Base-by-base conservation (phyloP, 1,284 basidiomycete species). In the Heliocybe sulcata region DNA sequence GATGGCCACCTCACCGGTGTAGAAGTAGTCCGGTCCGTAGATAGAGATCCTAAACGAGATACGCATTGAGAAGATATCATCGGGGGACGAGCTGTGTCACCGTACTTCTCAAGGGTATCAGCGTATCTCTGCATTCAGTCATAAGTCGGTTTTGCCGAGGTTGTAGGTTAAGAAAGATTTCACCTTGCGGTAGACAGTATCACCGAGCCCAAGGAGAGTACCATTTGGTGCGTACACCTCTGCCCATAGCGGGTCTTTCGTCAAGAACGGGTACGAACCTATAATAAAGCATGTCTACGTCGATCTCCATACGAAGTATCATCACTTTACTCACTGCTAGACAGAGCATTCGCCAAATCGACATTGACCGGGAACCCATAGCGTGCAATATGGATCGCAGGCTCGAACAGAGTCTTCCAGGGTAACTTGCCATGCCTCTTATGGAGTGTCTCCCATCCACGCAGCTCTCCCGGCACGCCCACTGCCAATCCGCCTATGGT, bases 381-480 rank as follows among this genome's bases (percentile, higher is more conserved):
- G 9, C 57, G 53, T 14, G 80, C 80, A 2, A 82, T 64, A 22
- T 76, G 63, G 12, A 77, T 76, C 2, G 75, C 74, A 1, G 82
- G 81, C 64, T 60, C 29, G 67, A 69, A 57, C 12, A 85, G 65
- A 2, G 71, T 64, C 26, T 71, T 57, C 82, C 82, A 85, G 2
- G 73, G 68, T 4, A 84, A 67, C 25, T 64, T 64, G 0, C 80
- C 80, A 61, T 72, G 74, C 14, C 69, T 63, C 20, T 71, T 56
- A 64, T 80, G 78, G 4, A 77, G 71, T 42, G 66, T 66, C 54
- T 79, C 72, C 59, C 81, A 68, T 2, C 81, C 81, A 31, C 76
- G 66, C 45, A 83, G 61, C 61, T 83, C 80, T 4, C 80, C 81
- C 0, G 81, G 81, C 1, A 82, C 78, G 35, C 73, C 80, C 10